Base-by-base conservation (phyloP, 768 basidiomycete species). In the Butyriboletus loyo region DNA sequence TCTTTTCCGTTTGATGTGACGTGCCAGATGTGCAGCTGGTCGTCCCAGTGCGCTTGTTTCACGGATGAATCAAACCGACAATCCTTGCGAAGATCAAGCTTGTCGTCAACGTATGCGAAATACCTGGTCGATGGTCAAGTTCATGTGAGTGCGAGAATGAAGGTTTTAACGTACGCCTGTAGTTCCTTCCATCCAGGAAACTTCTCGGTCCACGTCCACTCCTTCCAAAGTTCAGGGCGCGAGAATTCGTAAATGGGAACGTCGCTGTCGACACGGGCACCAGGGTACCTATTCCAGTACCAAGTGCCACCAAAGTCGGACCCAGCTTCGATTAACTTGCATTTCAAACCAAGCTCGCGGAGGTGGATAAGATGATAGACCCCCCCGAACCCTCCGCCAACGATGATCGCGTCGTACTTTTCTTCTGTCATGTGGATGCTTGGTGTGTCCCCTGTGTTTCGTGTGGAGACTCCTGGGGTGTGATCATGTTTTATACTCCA, bases 251-350 rank as follows among this genome's bases (percentile, higher is more conserved):
- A 60, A 4, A 9, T 15, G 17, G 58, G 57, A 9, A 59, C 40
- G 5, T 48, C 35, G 10, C 49, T 52, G 21, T 62, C 59, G 5
- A 49, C 46, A 15, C 55, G 59, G 7, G 44, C 52, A 2, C 59
- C 52, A 8, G 54, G 58, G 40, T 53, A 58, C 4, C 35, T 58
- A 25, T 53, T 58, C 57, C 56, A 58, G 27, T 54, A 58, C 56
- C 55, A 61, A 5, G 52, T 57, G 0, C 60, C 59, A 7, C 60
- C 59, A 11, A 59, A 21, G 14, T 51, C 43, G 7, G 58, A 42
- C 15, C 43, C 58, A 0, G 46, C 46, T 14, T 60, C 58, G 28
- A 37, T 51, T 5, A 55, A 7, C 37, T 46, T 55, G 53, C 56
- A 57, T 6, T 7, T 27, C 19, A 48, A 51, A 9, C 53, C 56